Conservation (phyloP, 805 yeast genomes). For the Helenozyma rhizophorensis region DNA sequence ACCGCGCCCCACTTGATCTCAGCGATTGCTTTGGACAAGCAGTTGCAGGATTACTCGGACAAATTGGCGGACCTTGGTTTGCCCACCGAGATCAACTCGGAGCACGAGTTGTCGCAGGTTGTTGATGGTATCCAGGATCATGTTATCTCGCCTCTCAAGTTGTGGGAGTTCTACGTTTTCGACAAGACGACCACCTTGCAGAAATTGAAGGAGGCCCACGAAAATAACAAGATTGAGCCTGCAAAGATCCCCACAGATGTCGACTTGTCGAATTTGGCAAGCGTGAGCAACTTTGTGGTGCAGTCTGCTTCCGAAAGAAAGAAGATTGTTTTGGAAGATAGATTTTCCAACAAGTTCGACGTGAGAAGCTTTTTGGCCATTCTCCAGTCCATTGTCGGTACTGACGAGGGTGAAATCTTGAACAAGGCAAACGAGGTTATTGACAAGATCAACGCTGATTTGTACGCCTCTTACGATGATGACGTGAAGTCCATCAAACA, state of each 20-base stretch:
- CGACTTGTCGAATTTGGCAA: conserved; percentile 32
- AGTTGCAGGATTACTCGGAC: conserved; percentile 61
- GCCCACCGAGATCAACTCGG: conserved; percentile 50
- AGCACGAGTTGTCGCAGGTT: conserved; percentile 53
- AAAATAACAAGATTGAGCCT: conserved; percentile 14
- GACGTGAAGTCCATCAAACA: conserved; percentile 62
- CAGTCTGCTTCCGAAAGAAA: conserved; percentile 36
- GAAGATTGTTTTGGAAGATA: conserved; percentile 41
- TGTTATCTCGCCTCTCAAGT: conserved; percentile 59
- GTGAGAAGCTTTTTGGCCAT: conserved; percentile 48
- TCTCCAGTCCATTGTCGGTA: conserved; percentile 27
- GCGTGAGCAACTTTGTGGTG: conserved; percentile 47
- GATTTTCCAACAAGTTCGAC: conserved; percentile 56
- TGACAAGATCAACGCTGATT: conserved; percentile 72
- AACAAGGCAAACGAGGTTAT: conserved; percentile 48
- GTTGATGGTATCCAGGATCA: conserved; percentile 66
- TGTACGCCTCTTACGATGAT: conserved; percentile 70
- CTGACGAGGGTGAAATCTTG: conserved; percentile 16
- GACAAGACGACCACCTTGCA: conserved; percentile 44
- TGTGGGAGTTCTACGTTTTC: conserved; percentile 88
- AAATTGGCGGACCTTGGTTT: conserved; percentile 53
- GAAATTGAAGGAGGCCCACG: conserved; percentile 37
- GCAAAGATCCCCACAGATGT: conserved; percentile 43
- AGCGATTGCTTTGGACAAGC: conserved; percentile 79
- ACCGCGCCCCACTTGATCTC: conserved; percentile 87